Evolutionary conservation across 148 eudicot species (phyloP), one percentile per base, ranked within the genome.

Genomic region (Beta vulgaris): DNA sequence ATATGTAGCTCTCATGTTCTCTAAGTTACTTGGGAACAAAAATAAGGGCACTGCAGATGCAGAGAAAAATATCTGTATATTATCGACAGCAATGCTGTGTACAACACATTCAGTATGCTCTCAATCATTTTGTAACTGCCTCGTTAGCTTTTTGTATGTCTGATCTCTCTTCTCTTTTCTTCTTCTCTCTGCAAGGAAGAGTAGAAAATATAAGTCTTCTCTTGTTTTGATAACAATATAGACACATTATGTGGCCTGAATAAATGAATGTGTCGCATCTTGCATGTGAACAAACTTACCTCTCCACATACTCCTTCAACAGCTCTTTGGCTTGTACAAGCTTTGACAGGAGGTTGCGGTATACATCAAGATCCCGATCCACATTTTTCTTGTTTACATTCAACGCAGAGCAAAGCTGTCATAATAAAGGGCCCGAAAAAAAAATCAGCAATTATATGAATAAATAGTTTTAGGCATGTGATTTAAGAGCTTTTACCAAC

Each of bases 251-350:
- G n/a, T n/a, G 21, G 34, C 12, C 40, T 73, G 37, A 16, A 60
- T 35, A 40, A 54, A 64, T 35, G 19, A 60, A 31, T 3, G 6
- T 32, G 31, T 3, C 2, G 5, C 32, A 62, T 32, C 40, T 3
- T 6, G 5, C 32, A 62, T 25, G 39, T 6, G 23, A 57, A 42
- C 51, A 43, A n/a, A 59, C 75, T 75, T 74, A 95, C 99, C 99
- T 92, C 28, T 80, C 94, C 32, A 92, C 93, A 79, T 95, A 95
- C 77, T 95, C 99, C 80, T 83, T 90, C 69, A 95, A 60, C 51
- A 95, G 89, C 81, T 95, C 99, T 73, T 95, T 95, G 15, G 99
- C 94, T 81, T 95, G 99, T 74, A 95, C 96, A 51, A 95, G 88
- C 82, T 95, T 95, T 7, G 97, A 85, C 44, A 95, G 92, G 53